Base-by-base conservation (phyloP, 2,329 filamentous ascomycete genomes). In the Nemania bipapillata region DNA sequence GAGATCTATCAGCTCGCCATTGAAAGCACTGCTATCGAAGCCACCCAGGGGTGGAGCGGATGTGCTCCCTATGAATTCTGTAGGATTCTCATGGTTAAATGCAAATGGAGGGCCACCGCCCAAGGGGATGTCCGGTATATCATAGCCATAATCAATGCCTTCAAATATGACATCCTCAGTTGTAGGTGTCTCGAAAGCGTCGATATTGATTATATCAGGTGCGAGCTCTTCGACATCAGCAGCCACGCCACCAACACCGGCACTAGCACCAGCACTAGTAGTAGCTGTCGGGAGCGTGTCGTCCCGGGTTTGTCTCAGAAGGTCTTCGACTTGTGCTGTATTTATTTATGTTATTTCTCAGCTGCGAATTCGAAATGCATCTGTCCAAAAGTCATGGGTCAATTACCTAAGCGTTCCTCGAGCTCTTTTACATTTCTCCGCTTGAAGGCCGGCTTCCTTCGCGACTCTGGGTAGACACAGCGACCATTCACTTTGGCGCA, bases 381-480 rank as follows among this genome's bases (percentile, higher is more conserved):
- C 8, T n/a, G 11, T 52, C 12, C 28, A 9, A 37, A 22, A 45
- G 24, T 47, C 20, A n/a, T 37, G 5, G 52, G 24, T n/a, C 32
- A 35, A 49, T 62, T 88, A 96, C 92, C 92, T 77, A 97, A 83
- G 76, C 95, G 88, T 72, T 93, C 93, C 80, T 97, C 95, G 65
- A 97, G 83, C 77, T 96, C 91, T 82, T 92, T 96, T 70, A 97
- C 94, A 80, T 97, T 97, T 73, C 92, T 90, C 76, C 94, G 86
- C 83, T 96, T 97, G 22, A 92, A 91, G 4, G 93, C 92, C 63
- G 93, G 92, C 83, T 97, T 97, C 81, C 93, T 90, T 76, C 94
- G 87, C 64, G 94, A 92, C 81, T 96, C 93, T 69, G 96, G 94
- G 79, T 97, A 97, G 64, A 92, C 86, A 80, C 95, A 97, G 61